Percentiles rank a stretch among this genome's conserved stretches.
These are phyloP conservation scores for Hypoxylon fragiforme DNA, from an alignment of 495 filamentous ascomycete species.

Conservation along the genomic window DNA sequence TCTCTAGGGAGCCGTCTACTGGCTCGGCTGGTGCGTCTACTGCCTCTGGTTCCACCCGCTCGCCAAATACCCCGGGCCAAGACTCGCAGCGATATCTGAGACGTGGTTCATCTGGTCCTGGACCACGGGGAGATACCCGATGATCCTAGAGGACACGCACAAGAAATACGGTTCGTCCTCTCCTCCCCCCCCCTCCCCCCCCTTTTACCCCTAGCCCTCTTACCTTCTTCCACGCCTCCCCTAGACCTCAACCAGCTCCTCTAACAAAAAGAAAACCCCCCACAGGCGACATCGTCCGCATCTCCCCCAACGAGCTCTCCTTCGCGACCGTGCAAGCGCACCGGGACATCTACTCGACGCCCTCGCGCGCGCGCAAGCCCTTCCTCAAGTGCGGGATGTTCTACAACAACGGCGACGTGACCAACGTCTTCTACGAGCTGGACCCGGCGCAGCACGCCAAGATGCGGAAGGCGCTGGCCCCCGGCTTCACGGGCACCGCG, in stretches of 20 bases:
- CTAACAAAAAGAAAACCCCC: not conserved
- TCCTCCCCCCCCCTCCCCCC: not conserved
- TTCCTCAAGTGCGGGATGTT: conserved; percentile 39
- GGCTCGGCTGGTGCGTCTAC: conserved; percentile 35
- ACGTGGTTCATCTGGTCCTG: conserved; percentile 31
- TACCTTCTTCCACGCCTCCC: too few species aligned
- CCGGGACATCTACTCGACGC: conserved; percentile 48
- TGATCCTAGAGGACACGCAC: conserved; percentile 25
- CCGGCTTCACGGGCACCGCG: conserved; percentile 35
- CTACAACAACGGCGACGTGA: conserved; percentile 37
- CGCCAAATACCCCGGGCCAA: conserved; percentile 47
- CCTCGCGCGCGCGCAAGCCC: conserved; percentile 32
- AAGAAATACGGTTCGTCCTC: conserved; percentile 29
- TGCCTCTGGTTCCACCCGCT: conserved; percentile 45
- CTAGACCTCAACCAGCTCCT: too few species aligned
- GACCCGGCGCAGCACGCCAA: conserved; percentile 39
- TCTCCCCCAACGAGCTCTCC: conserved; percentile 49
- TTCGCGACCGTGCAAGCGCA: conserved; percentile 46
- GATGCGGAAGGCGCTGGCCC: conserved; percentile 34
- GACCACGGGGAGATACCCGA: conserved; percentile 26
- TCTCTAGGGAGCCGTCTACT: conserved; percentile 17
- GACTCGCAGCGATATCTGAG: conserved; percentile 39
- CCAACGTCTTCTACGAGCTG: conserved; percentile 28
- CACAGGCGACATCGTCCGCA: conserved; percentile 45
- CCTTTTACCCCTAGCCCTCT: too few species aligned